Percentiles rank a stretch among this genome's conserved stretches.
Conservation (phyloP, 2,329 filamentous ascomycete species). For the Ceratocystis papillata region DNA sequence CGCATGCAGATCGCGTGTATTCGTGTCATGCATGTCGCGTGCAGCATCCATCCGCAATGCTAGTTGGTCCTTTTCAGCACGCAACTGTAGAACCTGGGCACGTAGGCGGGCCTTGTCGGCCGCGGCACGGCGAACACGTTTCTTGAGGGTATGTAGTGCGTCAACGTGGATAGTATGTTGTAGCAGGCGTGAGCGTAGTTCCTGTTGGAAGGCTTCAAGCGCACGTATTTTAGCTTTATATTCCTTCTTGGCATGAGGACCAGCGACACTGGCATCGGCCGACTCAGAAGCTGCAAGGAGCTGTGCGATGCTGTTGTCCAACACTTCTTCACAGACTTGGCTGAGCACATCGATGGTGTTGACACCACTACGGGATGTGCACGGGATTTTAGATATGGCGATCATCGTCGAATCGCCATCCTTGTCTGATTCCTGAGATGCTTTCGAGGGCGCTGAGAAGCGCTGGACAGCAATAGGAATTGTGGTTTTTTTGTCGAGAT, state of each 20-base stretch:
- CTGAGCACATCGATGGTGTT: constrained; percentile 53
- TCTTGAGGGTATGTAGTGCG: constrained; percentile 46
- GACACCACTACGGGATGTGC: constrained; percentile 44
- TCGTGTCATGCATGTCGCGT: constrained; percentile 48
- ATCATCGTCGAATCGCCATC: constrained; percentile 37
- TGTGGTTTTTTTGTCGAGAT: constrained; percentile 26
- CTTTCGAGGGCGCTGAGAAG: constrained; percentile 40
- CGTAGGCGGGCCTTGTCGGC: constrained; percentile 47
- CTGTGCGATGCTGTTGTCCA: constrained; percentile 41
- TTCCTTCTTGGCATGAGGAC: constrained; percentile 38
- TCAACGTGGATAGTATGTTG: constrained; percentile 53
- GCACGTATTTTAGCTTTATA: constrained; percentile 45
- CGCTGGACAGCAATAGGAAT: constrained; percentile 52
- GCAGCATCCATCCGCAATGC: constrained; percentile 52
- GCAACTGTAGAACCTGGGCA: constrained; percentile 49
- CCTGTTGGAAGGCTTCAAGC: constrained; percentile 48
- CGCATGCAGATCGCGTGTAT: constrained; percentile 33
- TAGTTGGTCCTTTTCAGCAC: constrained; percentile 50
- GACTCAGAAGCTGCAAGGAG: constrained; percentile 35
- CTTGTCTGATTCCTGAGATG: constrained; percentile 29
- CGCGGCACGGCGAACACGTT: constrained; percentile 47
- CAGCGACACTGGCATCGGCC: constrained; percentile 33
- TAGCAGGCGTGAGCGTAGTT: constrained; percentile 45
- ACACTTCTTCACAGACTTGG: constrained; percentile 51
- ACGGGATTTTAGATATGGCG: constrained; percentile 43